Percentiles rank a stretch among this genome's conserved stretches.
Evolutionary conservation across 495 filamentous ascomycete species (phyloP).

Genomic region (Neurospora discreta): DNA sequence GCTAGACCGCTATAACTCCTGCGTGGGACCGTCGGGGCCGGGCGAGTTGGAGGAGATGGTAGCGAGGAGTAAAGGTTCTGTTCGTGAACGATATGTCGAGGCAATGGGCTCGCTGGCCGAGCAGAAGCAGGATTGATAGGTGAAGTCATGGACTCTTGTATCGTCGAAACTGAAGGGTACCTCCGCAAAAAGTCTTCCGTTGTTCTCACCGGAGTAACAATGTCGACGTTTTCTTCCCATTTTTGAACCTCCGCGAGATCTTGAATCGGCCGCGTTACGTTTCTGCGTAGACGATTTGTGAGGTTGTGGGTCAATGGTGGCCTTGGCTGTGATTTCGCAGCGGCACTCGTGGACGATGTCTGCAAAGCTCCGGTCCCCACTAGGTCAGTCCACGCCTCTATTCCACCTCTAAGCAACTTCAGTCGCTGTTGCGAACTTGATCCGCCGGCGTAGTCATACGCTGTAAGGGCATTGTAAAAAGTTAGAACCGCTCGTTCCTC

Average conservation of each 20-base stretch:
- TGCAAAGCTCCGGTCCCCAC: slow-evolving; percentile 59
- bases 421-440: slow-evolving; percentile 46
- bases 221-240: slow-evolving; percentile 32
- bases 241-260: slow-evolving; percentile 27
- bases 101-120: slow-evolving; percentile 21
- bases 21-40: slow-evolving; percentile 75
- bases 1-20: slow-evolving; percentile 84
- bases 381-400: slow-evolving; percentile 75
- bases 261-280: slow-evolving; percentile 17
- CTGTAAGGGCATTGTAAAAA: slow-evolving; percentile 66
- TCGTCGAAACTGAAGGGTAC: slow-evolving; percentile 58
- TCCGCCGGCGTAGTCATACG: slow-evolving; percentile 64
- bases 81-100: slow-evolving; percentile 17
- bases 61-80: slow-evolving; percentile 20
- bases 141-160: slow-evolving; percentile 67
- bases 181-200: slow-evolving; percentile 73
- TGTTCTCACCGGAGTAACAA: slow-evolving; percentile 33
- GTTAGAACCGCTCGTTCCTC: slow-evolving; percentile 51
- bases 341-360: slow-evolving; percentile 14
- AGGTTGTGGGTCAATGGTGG: slow-evolving; percentile 11
- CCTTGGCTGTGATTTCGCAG: neutral
- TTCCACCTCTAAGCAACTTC: slow-evolving; percentile 67
- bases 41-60: slow-evolving; percentile 46
- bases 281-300: slow-evolving; percentile 12
- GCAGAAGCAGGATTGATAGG: slow-evolving; percentile 13